Evolutionary conservation across 768 basidiomycete genomes (phyloP), one percentile per base, ranked within the genome.

Genomic region (Rhodosporidiobolus sp.): DNA sequence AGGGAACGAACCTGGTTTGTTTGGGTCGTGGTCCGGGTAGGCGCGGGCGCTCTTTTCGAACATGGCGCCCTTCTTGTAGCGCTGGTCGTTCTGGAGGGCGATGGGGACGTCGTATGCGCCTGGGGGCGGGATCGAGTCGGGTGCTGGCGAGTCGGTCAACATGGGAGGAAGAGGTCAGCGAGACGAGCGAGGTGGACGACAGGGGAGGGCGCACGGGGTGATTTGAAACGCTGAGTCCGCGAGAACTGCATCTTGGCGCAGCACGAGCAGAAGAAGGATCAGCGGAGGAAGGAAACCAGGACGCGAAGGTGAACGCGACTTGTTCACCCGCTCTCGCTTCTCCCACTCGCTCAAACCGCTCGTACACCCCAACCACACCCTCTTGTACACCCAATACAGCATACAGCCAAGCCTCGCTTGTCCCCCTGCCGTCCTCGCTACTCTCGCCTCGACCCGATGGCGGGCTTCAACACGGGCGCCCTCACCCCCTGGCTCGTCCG

Each of bases 71-170:
- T 60, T 60, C 54, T 74, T 74, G 55, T 74, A 70, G 0, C 26
- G 17, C 4, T 26, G 38, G 38, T 43, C 38, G 56, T 4, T 56
- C 49, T 0, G 69, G 69, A 2, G 62, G 52, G 7, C 38, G 35
- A 46, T 14, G 24, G 62, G 69, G 3, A 67, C 65, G 53, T 74
- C 58, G 62, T 74, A 74, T 3, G 65, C 56, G 24, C 73, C 73
- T n/a, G 69, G 69, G 1, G 55, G 55, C 3, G 73, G 73, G 26
- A 74, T 24, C 1, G 24, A 26, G 12, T 62, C 45, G 7, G 61
- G 62, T 3, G 69, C 73, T 74, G 68, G 34, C 14, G n/a, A n/a
- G 12, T 24, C 20, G 50, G 14, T n/a, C 30, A n/a, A 46, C 32
- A 38, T 17, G 17, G 11, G 34, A 46, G 38, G 12, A 49, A 17